Base-by-base conservation (phyloP, 2,329 filamentous ascomycete genomes). In the Colletotrichum spinosum region DNA sequence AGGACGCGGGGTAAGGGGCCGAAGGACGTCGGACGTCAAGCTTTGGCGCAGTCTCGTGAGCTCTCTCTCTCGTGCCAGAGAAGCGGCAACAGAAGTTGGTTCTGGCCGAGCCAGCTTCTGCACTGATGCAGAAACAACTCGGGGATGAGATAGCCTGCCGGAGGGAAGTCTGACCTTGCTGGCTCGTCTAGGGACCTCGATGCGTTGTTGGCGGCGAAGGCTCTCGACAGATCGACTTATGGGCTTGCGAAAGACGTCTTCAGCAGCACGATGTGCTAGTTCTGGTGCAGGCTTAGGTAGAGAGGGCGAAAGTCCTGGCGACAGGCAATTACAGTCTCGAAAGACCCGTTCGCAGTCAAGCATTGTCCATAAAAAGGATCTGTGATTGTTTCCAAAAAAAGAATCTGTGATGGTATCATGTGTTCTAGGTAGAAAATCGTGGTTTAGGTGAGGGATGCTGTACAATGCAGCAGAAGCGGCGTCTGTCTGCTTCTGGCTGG, bases 311-410 rank as follows among this genome's bases (percentile, higher is more conserved):
- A 60, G 38, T 37, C 62, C 48, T 50, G 57, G 39, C 11, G 60
- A 52, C 25, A 68, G 54, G 60, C 55, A 67, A 13, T 55, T 64
- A 44, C 56, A 67, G 62, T 59, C 67, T 39, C 56, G 54, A 38
- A 65, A 81, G 77, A 79, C 76, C 76, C 80, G 76, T 76, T 75
- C 78, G 75, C 80, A 74, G 71, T 75, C 73, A 76, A 78, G 73
- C 80, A 81, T 81, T 73, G 73, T 78, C 73, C 75, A 70, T 78
- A 25, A 53, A 33, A 51, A 38, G 13, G 34, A 60, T 65, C 42
- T 45, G 42, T 61, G 48, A 63, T 46, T 67, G 58, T 63, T 69
- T 72, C 72, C 72, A 74, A 77, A 57, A 70, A 72, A 73, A 73
- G 53, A 63, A 56, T 57, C 57, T 38, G 41, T 53, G 58, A 49